Conservation (phyloP, 2,329 filamentous ascomycete genomes). For the Trichoderma endophyticum region DNA sequence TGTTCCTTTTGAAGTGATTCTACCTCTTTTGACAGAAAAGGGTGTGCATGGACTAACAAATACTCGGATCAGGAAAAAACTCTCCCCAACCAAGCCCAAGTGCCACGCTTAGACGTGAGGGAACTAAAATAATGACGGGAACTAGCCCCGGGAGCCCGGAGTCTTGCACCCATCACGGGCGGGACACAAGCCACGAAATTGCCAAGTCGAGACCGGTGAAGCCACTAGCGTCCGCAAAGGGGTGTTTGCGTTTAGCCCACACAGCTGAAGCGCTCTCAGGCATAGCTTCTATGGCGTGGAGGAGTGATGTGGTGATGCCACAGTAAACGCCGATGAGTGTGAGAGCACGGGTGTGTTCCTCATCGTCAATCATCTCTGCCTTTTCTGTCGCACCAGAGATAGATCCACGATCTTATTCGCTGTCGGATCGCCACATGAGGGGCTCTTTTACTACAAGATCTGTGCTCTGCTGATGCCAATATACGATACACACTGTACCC, state of each 20-base stretch:
- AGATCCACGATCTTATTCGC: not conserved
- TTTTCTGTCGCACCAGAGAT: not conserved
- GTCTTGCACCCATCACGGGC: not conserved
- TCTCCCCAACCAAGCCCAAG: not conserved
- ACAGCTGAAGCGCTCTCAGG: not conserved
- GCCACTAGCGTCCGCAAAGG: not conserved
- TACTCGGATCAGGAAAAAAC: not conserved
- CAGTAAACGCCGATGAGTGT: not conserved
- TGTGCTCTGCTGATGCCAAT: not conserved
- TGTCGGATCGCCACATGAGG: not conserved
- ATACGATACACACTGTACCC: not conserved
- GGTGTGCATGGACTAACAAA: not conserved
- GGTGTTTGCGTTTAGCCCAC: not conserved
- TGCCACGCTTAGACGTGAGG: not conserved
- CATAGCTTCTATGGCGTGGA: not conserved
- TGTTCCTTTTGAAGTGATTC: not conserved
- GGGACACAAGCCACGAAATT: slow-evolving; percentile 5
- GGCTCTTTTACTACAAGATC: not conserved
- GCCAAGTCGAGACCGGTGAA: not conserved
- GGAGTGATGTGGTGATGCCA: not conserved
- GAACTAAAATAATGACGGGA: not conserved
- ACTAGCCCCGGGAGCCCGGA: not conserved
- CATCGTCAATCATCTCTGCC: not conserved
- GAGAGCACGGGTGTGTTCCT: not conserved
- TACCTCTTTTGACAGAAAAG: not conserved